These are phyloP conservation scores for Hanseniaspora thailandica DNA, from an alignment of 805 yeast genomes.

Conservation along the genomic window DNA sequence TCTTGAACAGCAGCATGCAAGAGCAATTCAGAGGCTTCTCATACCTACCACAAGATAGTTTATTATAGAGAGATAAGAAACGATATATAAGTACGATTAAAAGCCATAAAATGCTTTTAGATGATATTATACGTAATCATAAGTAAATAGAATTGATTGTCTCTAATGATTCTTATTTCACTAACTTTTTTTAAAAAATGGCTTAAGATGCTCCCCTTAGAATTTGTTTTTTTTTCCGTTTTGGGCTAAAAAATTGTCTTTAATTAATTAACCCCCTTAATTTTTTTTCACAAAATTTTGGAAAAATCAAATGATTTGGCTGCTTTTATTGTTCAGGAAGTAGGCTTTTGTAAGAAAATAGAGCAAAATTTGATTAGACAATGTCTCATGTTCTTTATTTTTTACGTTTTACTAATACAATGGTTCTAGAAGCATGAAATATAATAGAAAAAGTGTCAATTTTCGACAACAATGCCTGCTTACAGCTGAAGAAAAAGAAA, in stretches of 20 bases:
- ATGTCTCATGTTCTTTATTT: not conserved
- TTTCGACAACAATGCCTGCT: too few relatives aligned
- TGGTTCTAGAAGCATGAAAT: not conserved
- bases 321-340: too few relatives aligned
- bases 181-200: too few relatives aligned
- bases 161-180: too few relatives aligned
- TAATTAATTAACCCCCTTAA: not conserved
- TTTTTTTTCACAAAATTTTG: not conserved
- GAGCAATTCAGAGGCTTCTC: constrained; percentile 97
- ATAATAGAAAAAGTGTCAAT: too few relatives aligned
- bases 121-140: not conserved
- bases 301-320: too few relatives aligned
- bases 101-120: too few relatives aligned
- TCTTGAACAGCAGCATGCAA: constrained; percentile 75
- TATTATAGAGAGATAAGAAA: constrained; percentile 21
- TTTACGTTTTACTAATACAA: not conserved
- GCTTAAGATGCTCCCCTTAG: not conserved
- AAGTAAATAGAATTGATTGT: too few relatives aligned
- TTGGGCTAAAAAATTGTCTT: not conserved
- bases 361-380: too few relatives aligned
- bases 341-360: too few relatives aligned
- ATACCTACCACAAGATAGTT: constrained; percentile 55
- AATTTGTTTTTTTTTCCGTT: not conserved
- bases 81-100: not conserved
- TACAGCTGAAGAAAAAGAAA: too few relatives aligned